Conservation (phyloP, 148 eudicot species). For the Arctostaphylos glauca region DNA sequence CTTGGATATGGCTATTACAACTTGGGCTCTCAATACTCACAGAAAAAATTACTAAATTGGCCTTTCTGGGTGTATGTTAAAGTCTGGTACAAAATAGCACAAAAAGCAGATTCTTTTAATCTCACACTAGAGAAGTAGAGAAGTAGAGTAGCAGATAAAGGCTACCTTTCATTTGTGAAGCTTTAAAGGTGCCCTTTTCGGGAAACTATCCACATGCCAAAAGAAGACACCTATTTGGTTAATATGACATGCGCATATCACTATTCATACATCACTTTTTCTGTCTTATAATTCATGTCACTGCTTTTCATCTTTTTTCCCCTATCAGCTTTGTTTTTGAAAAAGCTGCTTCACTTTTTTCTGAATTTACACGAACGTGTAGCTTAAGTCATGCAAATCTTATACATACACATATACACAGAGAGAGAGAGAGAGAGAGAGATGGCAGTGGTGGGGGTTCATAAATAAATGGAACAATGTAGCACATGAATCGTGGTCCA, state of each 20-base stretch:
- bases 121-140: background rate
- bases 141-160: constrained; percentile 1
- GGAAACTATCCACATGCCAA: constrained; percentile 2
- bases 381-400: background rate
- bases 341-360: constrained; percentile 11
- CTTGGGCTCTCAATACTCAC: no score
- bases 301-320: background rate
- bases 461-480: background rate
- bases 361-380: constrained; percentile 20
- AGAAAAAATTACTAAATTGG: no score
- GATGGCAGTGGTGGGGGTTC: background rate
- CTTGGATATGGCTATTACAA: no score
- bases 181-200: constrained; percentile 10
- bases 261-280: background rate
- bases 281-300: background rate
- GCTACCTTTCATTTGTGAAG: background rate
- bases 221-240: background rate
- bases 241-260: background rate
- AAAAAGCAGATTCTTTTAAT: background rate
- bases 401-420: no score
- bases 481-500: no score
- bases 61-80: background rate
- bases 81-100: constrained; percentile 11
- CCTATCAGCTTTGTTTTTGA: background rate
- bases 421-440: background rate